phyloP scores from a whole-genome alignment of 805 yeast genomes.

The Yamadazyma takamatsuzukensis region DNA sequence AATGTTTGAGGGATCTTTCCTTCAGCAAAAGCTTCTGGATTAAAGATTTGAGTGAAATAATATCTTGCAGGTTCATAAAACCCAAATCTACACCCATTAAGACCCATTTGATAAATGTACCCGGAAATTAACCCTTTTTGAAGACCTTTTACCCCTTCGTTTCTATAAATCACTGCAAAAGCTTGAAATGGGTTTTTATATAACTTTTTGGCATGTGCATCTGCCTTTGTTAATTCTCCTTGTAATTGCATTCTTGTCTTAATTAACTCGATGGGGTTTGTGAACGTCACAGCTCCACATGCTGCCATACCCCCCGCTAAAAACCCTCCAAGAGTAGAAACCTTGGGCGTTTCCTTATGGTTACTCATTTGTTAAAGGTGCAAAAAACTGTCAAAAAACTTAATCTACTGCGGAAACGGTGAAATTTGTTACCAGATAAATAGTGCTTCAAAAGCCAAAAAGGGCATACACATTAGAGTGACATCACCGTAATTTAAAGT shows the following conservation, averaged over 20 bases:
- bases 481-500: too few relatives aligned
- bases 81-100: conserved; percentile 93
- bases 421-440: not conserved
- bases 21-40: conserved; percentile 44
- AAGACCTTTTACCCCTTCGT: conserved; percentile 83
- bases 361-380: too few relatives aligned
- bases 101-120: conserved; percentile 82
- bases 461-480: too few relatives aligned
- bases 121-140: conserved; percentile 92
- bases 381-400: not conserved
- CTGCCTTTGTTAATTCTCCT: conserved; percentile 72
- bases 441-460: not conserved
- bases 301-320: conserved; percentile 93
- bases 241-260: conserved; percentile 96
- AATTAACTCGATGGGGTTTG: conserved; percentile 92
- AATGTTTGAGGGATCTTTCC: conserved; percentile 31
- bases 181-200: conserved; percentile 90
- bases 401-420: not conserved
- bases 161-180: conserved; percentile 59
- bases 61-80: conserved; percentile 85
- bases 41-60: conserved; percentile 49
- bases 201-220: conserved; percentile 44
- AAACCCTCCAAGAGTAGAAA: conserved; percentile 73
- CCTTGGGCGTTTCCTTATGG: conserved; percentile 27
- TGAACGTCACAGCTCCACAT: conserved; percentile 95